Conservation (phyloP, 2,329 filamentous ascomycete genomes). For the Cladosporium cucumerinum region DNA sequence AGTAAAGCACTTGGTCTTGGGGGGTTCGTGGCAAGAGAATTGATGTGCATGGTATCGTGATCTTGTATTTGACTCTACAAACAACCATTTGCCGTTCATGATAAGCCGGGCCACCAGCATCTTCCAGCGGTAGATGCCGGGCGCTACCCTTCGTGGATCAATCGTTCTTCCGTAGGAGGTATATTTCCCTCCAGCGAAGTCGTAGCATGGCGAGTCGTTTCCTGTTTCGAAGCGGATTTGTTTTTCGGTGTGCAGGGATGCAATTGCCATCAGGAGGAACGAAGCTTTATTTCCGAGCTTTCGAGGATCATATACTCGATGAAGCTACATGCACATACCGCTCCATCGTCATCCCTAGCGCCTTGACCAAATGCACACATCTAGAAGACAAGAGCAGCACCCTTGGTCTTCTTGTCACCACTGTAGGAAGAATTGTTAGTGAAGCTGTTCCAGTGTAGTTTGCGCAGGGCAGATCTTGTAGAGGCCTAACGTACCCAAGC, state of each 20-base stretch:
- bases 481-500: slow-evolving; percentile 71
- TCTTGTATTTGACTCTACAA: slow-evolving; percentile 7
- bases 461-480: neutral
- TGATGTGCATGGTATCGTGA: neutral
- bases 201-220: slow-evolving; percentile 5
- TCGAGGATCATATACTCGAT: slow-evolving; percentile 17
- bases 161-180: neutral
- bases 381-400: slow-evolving; percentile 99
- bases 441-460: slow-evolving; percentile 35
- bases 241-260: neutral
- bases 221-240: neutral
- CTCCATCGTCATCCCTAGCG: slow-evolving; percentile 17
- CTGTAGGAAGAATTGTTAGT: slow-evolving; percentile 50
- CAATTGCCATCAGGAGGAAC: slow-evolving; percentile 5
- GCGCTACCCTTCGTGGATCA: neutral
- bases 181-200: neutral
- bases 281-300: slow-evolving; percentile 16
- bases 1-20: too few species aligned
- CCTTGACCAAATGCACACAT: slow-evolving; percentile 16
- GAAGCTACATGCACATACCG: slow-evolving; percentile 16
- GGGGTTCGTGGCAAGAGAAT: neutral
- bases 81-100: neutral
- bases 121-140: slow-evolving; percentile 2
- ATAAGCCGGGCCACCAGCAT: neutral
- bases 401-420: slow-evolving; percentile 99